phyloP scores from a whole-genome alignment of 2,329 filamentous ascomycete species.

The Alternaria longipes region DNA sequence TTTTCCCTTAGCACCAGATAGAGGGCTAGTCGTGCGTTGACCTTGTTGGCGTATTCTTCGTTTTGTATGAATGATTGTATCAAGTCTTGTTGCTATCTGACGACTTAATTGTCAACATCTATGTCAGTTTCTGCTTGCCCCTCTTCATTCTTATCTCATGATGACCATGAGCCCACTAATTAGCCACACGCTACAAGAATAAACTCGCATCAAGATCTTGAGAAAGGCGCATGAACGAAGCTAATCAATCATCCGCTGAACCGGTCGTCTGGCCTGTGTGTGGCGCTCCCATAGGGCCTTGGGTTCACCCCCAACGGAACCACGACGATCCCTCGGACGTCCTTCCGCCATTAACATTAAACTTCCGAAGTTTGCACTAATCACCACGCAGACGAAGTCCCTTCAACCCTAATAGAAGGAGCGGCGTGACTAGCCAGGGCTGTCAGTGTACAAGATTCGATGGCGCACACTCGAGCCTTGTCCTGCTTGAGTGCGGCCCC shows the following conservation, averaged over 20 bases:
- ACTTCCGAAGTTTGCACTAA: not conserved
- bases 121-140: not conserved
- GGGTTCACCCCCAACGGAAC: not conserved
- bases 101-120: not conserved
- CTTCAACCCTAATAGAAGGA: not conserved
- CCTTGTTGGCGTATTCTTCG: not conserved
- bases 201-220: not conserved
- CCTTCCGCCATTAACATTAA: not conserved
- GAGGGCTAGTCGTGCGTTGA: not conserved
- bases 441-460: not conserved
- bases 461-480: not conserved
- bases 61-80: not conserved
- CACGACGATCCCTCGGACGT: not conserved
- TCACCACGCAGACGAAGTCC: not conserved
- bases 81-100: not conserved
- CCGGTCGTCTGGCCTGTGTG: not conserved
- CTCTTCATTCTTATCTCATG: not conserved
- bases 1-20: not conserved
- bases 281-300: constrained; percentile 11
- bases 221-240: constrained; percentile 16
- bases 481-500: not conserved
- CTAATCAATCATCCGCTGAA: constrained; percentile 8
- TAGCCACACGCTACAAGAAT: not conserved
- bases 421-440: not conserved
- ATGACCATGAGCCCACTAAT: not conserved